Base-by-base conservation (phyloP, 1,139 yeast genomes). In the Hyphopichia khmerensis region DNA sequence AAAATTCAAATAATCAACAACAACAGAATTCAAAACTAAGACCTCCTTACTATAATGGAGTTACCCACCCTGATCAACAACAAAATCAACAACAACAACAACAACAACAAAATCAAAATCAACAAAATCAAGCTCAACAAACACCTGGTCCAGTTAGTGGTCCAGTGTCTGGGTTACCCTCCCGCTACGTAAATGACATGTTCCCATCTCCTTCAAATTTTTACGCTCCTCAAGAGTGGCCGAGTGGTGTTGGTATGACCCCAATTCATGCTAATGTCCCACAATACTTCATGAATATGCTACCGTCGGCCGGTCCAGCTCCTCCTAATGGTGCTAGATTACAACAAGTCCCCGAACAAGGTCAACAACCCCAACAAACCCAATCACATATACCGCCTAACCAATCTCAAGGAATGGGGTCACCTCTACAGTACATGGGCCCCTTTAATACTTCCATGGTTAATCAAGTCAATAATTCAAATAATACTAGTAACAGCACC, bases 171-270 rank as follows among this genome's bases (percentile, higher is more conserved):
- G 80, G 76, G 2, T 57, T 78, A 24, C 80, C 80, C 0, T 69
- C 78, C 4, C 64, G 79, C 40, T 77, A 76, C 44, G 76, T 77
- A 33, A 74, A 73, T 45, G 83, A 78, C 51, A 67, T 78, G 53
- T 78, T 78, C 55, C 82, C 82, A 14, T 75, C 80, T 7, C 82
- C 83, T 1, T 69, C 76, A 9, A 77, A 71, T 42, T 75, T 77
- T 47, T 76, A 72, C 42, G 71, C 67, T 2, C 65, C 71, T 1
- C 77, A 71, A 43, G 78, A 72, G 42, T 72, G 77, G 78, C 60
- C 70, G n/a, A 52, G 63, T 6, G 58, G 57, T 30, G 60, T 67
- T 5, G 75, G 75, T 1, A 67, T 71, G 59, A 68, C 75, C 0
- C 75, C 73, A 27, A 56, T 61, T 44, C 75, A 58, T 47, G 43